A percentile compares a stretch with the other conserved stretches of the same genome.
Evolutionary conservation across 139 green algal genomes (phyloP).

Genomic region (Chlorella sp.): DNA sequence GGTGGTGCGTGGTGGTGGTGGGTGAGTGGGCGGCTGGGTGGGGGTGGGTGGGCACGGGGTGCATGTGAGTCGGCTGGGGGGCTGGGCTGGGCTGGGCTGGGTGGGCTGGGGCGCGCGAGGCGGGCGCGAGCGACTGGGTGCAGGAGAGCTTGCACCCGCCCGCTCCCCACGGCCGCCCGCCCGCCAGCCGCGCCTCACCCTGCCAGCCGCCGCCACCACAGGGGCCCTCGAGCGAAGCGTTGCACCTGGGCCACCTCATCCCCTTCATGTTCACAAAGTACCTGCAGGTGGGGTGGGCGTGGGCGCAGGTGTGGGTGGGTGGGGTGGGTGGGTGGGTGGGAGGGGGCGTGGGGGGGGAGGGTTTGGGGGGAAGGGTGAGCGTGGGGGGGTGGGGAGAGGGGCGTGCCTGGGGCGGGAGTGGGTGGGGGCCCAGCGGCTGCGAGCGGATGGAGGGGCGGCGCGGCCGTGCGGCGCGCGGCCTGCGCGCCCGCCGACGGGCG

Average conservation of each 20-base stretch:
- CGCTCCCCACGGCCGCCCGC: neutral
- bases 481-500: too few relatives aligned
- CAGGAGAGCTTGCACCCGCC: neutral
- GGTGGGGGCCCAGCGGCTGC: neutral
- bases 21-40: neutral
- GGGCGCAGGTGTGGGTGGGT: neutral
- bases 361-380: too few relatives aligned
- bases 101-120: neutral
- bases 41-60: too few relatives aligned
- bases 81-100: neutral
- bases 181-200: too few relatives aligned
- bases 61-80: too few relatives aligned
- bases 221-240: conserved; percentile 94
- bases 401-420: neutral
- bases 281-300: conserved; percentile 61
- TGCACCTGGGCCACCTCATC: conserved; percentile 97
- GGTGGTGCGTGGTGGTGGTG: conserved; percentile 14
- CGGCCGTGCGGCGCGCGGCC: too few relatives aligned
- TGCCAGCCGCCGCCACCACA: conserved; percentile 1
- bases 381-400: neutral
- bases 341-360: neutral
- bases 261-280: conserved; percentile 98
- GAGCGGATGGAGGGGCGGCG: too few relatives aligned
- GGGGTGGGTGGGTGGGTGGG: neutral
- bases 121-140: neutral